Evolutionary conservation across 192 early-diverging fungal species (phyloP).

Genomic region (Bifiguratus adelaidae): DNA sequence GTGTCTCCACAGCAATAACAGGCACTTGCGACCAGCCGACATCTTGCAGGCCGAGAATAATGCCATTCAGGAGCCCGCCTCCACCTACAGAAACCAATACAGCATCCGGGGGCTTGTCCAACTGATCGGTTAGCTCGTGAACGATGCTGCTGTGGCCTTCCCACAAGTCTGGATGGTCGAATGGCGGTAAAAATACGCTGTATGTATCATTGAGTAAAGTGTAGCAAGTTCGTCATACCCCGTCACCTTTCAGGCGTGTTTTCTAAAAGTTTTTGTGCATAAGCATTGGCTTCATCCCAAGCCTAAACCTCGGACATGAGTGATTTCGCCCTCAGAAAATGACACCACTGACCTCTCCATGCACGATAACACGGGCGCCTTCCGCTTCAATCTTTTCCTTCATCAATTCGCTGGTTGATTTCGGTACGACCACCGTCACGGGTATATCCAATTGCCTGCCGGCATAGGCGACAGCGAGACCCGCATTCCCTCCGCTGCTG

Average conservation of each 20-base stretch:
- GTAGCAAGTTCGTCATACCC: neutral
- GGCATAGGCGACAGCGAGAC: constrained; percentile 54
- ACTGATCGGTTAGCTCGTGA: constrained; percentile 50
- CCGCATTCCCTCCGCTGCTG: constrained; percentile 52
- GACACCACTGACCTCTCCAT: constrained; percentile 28
- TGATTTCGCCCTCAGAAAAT: neutral
- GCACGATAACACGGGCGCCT: constrained; percentile 37
- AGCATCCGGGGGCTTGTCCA: constrained; percentile 44
- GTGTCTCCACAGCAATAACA: constrained; percentile 63
- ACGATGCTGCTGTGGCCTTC: constrained; percentile 51
- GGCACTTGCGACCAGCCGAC: constrained; percentile 58
- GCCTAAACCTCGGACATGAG: constrained; percentile 7
- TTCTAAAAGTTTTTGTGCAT: constrained; percentile 23
- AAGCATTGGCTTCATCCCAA: constrained; percentile 29
- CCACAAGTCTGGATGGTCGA: constrained; percentile 45
- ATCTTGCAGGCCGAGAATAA: constrained; percentile 49
- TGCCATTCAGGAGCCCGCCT: constrained; percentile 56
- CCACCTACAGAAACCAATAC: constrained; percentile 59
- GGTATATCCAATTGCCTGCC: constrained; percentile 45
- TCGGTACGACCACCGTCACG: constrained; percentile 47
- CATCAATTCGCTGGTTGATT: constrained; percentile 25
- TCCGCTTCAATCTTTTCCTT: constrained; percentile 47
- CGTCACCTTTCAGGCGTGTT: constrained; percentile 21
- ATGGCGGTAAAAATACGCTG: constrained; percentile 42
- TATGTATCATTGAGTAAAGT: no score